These are phyloP conservation scores for Neurospora cerealis DNA, from an alignment of 495 filamentous ascomycete species.

Conservation along the genomic window DNA sequence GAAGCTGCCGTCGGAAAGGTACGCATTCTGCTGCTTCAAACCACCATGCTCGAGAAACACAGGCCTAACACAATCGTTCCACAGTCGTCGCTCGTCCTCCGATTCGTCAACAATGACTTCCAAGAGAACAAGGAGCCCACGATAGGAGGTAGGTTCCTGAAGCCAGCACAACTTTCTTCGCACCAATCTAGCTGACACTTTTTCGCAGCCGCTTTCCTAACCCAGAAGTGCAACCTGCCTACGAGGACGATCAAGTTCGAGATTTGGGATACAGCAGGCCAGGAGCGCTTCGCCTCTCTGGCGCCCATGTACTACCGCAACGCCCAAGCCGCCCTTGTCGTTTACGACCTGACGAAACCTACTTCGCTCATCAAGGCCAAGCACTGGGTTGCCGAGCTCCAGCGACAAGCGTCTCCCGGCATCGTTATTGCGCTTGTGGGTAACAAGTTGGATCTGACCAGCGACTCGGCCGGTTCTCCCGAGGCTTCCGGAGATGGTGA, in stretches of 20 bases:
- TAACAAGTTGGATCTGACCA: slow-evolving; percentile 89
- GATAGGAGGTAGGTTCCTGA: slow-evolving; percentile 70
- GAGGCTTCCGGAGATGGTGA: slow-evolving; percentile 28
- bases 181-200: neutral
- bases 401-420: slow-evolving; percentile 92
- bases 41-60: neutral
- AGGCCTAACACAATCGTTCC: slow-evolving; percentile 12
- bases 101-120: slow-evolving; percentile 99
- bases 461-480: slow-evolving; percentile 34
- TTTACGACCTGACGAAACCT: slow-evolving; percentile 97
- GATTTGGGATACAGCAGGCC: slow-evolving; percentile 98
- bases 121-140: slow-evolving; percentile 99
- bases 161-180: neutral
- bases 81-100: slow-evolving; percentile 92
- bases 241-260: slow-evolving; percentile 98
- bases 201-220: slow-evolving; percentile 80
- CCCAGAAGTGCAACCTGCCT: slow-evolving; percentile 95
- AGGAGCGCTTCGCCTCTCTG: slow-evolving; percentile 93
- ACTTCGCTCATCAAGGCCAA: slow-evolving; percentile 92
- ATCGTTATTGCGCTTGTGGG: slow-evolving; percentile 97
- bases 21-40: slow-evolving; percentile 10
- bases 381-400: slow-evolving; percentile 97
- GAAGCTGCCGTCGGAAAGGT: slow-evolving; percentile 99
- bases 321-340: slow-evolving; percentile 94
- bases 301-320: slow-evolving; percentile 99